phyloP scores from a whole-genome alignment of 768 basidiomycete genomes.

The Austroboletus festivus region DNA sequence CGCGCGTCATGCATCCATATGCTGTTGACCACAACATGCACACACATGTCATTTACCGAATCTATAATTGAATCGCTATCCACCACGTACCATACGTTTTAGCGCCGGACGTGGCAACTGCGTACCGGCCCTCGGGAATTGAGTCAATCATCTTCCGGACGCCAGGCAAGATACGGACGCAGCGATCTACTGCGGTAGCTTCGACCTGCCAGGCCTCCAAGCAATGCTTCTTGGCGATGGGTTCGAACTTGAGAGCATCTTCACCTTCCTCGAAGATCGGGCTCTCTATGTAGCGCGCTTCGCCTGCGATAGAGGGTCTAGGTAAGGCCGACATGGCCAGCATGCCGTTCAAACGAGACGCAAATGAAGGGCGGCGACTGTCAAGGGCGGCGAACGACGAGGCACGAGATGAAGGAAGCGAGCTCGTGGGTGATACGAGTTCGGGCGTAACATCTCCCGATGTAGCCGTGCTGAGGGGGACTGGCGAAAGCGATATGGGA shows the following conservation, averaged over 20 bases:
- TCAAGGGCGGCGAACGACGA: slow-evolving; percentile 38
- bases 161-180: slow-evolving; percentile 70
- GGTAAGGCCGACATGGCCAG: slow-evolving; percentile 37
- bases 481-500: background rate
- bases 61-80: background rate
- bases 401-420: slow-evolving; percentile 41
- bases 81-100: slow-evolving; percentile 56
- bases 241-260: slow-evolving; percentile 29
- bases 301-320: slow-evolving; percentile 22
- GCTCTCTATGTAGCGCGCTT: slow-evolving; percentile 25
- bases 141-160: slow-evolving; percentile 63
- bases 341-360: slow-evolving; percentile 38
- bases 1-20: slow-evolving; percentile 66
- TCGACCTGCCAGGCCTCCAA: slow-evolving; percentile 55
- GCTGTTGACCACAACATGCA: slow-evolving; percentile 49
- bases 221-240: slow-evolving; percentile 28
- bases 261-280: slow-evolving; percentile 35
- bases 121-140: slow-evolving; percentile 62
- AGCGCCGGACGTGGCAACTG: slow-evolving; percentile 72
- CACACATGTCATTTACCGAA: slow-evolving; percentile 47
- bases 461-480: slow-evolving; percentile 18
- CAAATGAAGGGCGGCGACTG: slow-evolving; percentile 48
- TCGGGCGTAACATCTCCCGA: slow-evolving; percentile 43
- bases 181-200: slow-evolving; percentile 53
- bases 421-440: slow-evolving; percentile 34